phyloP scores from a whole-genome alignment of 345 rosid genomes.

The Aegle marmelos region DNA sequence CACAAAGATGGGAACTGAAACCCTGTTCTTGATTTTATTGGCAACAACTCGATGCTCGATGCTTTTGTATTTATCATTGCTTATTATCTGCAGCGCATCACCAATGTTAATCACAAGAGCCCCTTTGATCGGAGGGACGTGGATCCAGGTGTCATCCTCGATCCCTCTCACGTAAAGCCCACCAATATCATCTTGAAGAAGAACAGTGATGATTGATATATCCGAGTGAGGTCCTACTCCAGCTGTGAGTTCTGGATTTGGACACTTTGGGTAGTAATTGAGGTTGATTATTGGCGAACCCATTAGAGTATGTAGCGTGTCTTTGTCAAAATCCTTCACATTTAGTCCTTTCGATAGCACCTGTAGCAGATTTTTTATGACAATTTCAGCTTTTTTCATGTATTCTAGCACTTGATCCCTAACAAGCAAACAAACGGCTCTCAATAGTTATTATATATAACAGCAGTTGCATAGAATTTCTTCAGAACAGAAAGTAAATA shows the following conservation, averaged over 20 bases:
- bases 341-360: slow-evolving; percentile 19
- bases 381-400: slow-evolving; percentile 19
- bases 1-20: slow-evolving; percentile 33
- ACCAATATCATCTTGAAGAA: slow-evolving; percentile 30
- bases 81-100: slow-evolving; percentile 30
- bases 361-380: slow-evolving; percentile 19
- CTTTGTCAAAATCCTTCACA: slow-evolving; percentile 16
- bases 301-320: slow-evolving; percentile 7
- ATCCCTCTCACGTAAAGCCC: slow-evolving; percentile 23
- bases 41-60: slow-evolving; percentile 30
- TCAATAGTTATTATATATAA: too few species aligned
- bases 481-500: background rate
- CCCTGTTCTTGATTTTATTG: slow-evolving; percentile 16
- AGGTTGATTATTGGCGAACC: slow-evolving; percentile 9
- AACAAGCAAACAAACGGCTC: too few species aligned
- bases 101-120: slow-evolving; percentile 31
- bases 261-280: slow-evolving; percentile 26
- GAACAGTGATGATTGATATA: slow-evolving; percentile 23
- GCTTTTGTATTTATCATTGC: slow-evolving; percentile 31
- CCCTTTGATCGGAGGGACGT: slow-evolving; percentile 28
- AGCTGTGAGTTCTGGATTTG: slow-evolving; percentile 23
- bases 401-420: background rate
- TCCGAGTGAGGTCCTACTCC: slow-evolving; percentile 30
- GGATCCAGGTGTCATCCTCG: slow-evolving; percentile 22
- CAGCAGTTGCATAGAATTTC: background rate